Evolutionary conservation across 192 early-diverging fungal genomes (phyloP), one percentile per base, ranked within the genome.

Genomic region (Gaertneriomyces semiglobifer): DNA sequence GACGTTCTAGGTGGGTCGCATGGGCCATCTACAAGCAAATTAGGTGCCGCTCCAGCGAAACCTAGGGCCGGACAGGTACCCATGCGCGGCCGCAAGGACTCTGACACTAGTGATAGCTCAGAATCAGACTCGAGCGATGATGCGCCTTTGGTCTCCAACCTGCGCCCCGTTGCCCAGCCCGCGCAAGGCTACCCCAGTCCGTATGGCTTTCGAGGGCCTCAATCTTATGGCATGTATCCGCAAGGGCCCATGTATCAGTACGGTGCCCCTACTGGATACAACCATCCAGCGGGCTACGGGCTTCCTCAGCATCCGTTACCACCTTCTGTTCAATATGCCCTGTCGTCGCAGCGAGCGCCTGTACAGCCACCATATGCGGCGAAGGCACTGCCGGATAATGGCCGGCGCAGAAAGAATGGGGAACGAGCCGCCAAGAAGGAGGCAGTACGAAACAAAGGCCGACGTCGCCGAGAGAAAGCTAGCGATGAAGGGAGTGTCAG

Each of bases 71-170:
- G 50, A 52, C n/a, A 52, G 50, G n/a, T 52, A 33, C 25, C 25
- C 25, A 33, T 2, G 25, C 25, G 25, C 25, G 25, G 25, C 2
- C 50, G n/a, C n/a, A 52, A 20, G n/a, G 50, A 52, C 20, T 18
- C n/a, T 6, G 50, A 52, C 50, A n/a, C 50, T 18, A 18, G n/a
- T 52, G 50, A 52, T 52, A 20, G n/a, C n/a, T 52, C 50, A 52
- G 50, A 52, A 6, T 18, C n/a, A 18, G 50, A 52, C n/a, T 52
- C 50, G n/a, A 52, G n/a, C n/a, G 50, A 52, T 52, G 50, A 52
- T 6, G 50, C n/a, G 50, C 50, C 50, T n/a, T 20, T 52, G n/a
- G 50, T 52, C 20, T n/a, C 50, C 5, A n/a, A 6, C 20, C n/a
- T 52, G 50, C 50, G 50, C n/a, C 50, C 50, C 5, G 3, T n/a